Percentiles rank a stretch among this genome's conserved stretches.
These are phyloP conservation scores for Sordaria brevicollis DNA, from an alignment of 495 filamentous ascomycete species.

Conservation along the genomic window DNA sequence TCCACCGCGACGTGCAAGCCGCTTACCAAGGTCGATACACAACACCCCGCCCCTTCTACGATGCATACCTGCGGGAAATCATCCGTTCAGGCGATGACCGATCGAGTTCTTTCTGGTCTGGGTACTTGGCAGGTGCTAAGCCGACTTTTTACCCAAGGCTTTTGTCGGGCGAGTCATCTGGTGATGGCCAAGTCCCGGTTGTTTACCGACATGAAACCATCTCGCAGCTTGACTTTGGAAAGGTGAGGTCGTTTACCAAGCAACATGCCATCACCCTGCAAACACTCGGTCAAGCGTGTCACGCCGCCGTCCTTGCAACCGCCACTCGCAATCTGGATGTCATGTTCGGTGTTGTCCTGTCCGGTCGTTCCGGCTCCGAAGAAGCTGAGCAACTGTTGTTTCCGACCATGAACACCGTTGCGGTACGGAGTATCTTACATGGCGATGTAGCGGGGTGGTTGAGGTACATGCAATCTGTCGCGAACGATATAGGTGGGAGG, in stretches of 20 bases:
- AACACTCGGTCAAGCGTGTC: conserved; percentile 54
- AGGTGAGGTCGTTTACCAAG: conserved; percentile 44
- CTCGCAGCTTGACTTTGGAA: conserved; percentile 25
- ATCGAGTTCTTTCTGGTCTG: conserved; percentile 49
- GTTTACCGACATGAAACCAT: conserved; percentile 36
- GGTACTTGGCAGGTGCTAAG: conserved; percentile 40
- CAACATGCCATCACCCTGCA: conserved; percentile 50
- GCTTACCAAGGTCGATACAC: conserved; percentile 40
- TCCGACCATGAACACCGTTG: conserved; percentile 70
- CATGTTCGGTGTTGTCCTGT: conserved; percentile 60
- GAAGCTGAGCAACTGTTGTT: conserved; percentile 52
- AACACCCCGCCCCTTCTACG: conserved; percentile 31
- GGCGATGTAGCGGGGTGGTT: conserved; percentile 51
- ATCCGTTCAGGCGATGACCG: conserved; percentile 24
- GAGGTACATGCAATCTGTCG: conserved; percentile 52
- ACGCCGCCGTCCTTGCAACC: conserved; percentile 50
- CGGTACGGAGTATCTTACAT: conserved; percentile 52
- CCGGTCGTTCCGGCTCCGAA: conserved; percentile 50
- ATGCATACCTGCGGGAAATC: conserved; percentile 36
- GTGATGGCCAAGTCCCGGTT: neutral
- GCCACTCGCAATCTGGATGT: conserved; percentile 49
- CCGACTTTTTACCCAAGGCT: conserved; percentile 14
- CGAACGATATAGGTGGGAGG: conserved; percentile 38
- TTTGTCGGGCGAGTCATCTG: conserved; percentile 8
- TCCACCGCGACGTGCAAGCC: conserved; percentile 54